Evolutionary conservation across 257 asterid species (phyloP), one percentile per base, ranked within the genome.

Genomic region (Scutellaria minor): DNA sequence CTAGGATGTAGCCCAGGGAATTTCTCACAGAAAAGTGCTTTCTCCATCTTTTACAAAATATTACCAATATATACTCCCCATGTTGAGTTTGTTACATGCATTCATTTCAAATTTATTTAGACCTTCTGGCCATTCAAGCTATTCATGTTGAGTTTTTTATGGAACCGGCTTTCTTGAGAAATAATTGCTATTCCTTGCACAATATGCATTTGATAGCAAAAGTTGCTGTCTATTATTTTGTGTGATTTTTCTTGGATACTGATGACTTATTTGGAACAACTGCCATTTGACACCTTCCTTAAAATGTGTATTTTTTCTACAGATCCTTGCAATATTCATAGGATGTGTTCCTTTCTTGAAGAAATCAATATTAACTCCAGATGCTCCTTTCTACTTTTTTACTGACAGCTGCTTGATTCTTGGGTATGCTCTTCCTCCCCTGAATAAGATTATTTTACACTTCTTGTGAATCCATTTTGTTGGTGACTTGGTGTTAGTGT

Each of bases 401-500:
- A 88, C 99, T 0, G 98, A 95, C 85, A 95, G 99, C 87, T 95
- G 97, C 80, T 27, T 92, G 88, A 95, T 95, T 82, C 99, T 95
- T 61, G 99, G 99, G 98, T 92, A 91, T 68, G 85, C 66, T 75
- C 55, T 64, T 79, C 69, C 75, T 45, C 77, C 42, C 63, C 47
- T 24, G 40, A 46, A 45, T 55, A 64, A 64, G 45, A 78, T 59
- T 59, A 68, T 76, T 56, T 74, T 24, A 75, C 8, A 59, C 46
- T 65, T 45, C 60, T 62, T 46, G 57, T 59, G 71, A 50, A 40
- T 71, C 54, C 53, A 47, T 10, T 47, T 9, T 68, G 35, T 55
- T 27, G 40, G 71, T 60, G 14, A 61, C 22, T 55, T 27, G 40
- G 71, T 60, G 14, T 53, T 7, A 22, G 42, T 67, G 41, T 71